These are phyloP conservation scores for Daldinia bambusicola DNA, from an alignment of 495 filamentous ascomycete genomes.

Conservation along the genomic window DNA sequence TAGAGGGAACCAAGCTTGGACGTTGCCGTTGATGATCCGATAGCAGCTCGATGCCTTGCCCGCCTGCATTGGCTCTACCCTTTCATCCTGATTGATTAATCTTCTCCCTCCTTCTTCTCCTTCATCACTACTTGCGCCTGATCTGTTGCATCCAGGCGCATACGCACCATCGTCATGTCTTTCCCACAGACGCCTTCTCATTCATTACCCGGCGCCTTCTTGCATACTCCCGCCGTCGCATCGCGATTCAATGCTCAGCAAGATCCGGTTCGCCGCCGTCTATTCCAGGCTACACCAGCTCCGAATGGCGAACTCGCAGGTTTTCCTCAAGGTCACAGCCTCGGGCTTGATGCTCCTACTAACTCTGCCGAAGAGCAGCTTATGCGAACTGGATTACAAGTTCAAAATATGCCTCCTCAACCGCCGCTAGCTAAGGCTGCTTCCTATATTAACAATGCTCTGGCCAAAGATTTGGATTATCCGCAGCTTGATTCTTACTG, in stretches of 20 bases:
- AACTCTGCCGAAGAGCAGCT: constrained; percentile 34
- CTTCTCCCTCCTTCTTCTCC: background rate
- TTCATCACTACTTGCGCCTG: constrained; percentile 20
- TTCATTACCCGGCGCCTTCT: constrained; percentile 75
- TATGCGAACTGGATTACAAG: constrained; percentile 38
- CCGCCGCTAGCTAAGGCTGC: constrained; percentile 82
- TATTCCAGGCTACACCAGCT: constrained; percentile 49
- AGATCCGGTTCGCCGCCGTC: constrained; percentile 53
- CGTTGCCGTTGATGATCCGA: constrained; percentile 45
- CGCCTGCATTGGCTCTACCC: constrained; percentile 53
- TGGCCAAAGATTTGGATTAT: constrained; percentile 79
- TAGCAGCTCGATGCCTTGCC: constrained; percentile 48
- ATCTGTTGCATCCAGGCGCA: constrained; percentile 26
- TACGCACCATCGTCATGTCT: constrained; percentile 58
- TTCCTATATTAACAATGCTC: constrained; percentile 80
- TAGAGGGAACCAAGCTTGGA: constrained; percentile 17
- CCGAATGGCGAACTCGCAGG: constrained; percentile 21
- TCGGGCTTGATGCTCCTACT: constrained; percentile 47
- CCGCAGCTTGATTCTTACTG: constrained; percentile 91
- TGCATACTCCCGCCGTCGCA: constrained; percentile 72
- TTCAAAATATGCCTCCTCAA: constrained; percentile 52
- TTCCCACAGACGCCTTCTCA: constrained; percentile 72
- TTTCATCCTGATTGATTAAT: constrained; percentile 26
- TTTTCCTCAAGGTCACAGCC: constrained; percentile 46
- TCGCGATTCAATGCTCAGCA: constrained; percentile 50